Conservation (phyloP, 805 yeast genomes). For the Candida schatavii region DNA sequence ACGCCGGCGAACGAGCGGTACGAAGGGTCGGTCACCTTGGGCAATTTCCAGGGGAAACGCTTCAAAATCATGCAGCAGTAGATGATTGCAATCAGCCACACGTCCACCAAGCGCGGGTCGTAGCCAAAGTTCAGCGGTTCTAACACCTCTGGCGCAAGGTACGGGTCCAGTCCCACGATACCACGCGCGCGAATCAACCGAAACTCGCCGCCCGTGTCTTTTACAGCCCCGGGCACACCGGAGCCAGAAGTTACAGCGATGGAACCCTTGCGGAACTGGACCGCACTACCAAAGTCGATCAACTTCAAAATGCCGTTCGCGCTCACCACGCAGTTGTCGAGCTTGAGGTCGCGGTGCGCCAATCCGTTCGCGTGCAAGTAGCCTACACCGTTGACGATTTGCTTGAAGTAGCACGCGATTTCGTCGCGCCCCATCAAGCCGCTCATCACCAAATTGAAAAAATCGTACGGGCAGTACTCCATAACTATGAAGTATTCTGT, state of each 20-base stretch:
- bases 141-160: conserved; percentile 89
- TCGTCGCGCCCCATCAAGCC: conserved; percentile 73
- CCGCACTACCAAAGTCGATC: conserved; percentile 93
- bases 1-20: conserved; percentile 58
- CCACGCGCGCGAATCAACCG: conserved; percentile 68
- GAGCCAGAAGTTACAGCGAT: conserved; percentile 3
- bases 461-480: conserved; percentile 92
- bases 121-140: conserved; percentile 44
- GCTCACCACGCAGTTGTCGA: conserved; percentile 89
- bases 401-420: conserved; percentile 77
- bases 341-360: conserved; percentile 89
- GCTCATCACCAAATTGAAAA: conserved; percentile 89
- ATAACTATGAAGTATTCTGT: conserved; percentile 65
- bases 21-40: conserved; percentile 72
- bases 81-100: conserved; percentile 92
- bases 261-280: conserved; percentile 71
- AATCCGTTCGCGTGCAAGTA: conserved; percentile 80
- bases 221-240: conserved; percentile 8
- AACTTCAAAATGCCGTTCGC: conserved; percentile 73
- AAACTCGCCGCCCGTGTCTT: conserved; percentile 39
- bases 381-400: conserved; percentile 69
- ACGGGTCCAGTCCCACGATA: conserved; percentile 94
- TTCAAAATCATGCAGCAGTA: conserved; percentile 86
- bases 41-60: conserved; percentile 94
- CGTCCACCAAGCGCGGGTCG: conserved; percentile 85